A percentile compares a stretch with the other conserved stretches of the same genome.
Evolutionary conservation across 23 red algal genomes (phyloP).

Genomic region (Gracilariopsis chorda): DNA sequence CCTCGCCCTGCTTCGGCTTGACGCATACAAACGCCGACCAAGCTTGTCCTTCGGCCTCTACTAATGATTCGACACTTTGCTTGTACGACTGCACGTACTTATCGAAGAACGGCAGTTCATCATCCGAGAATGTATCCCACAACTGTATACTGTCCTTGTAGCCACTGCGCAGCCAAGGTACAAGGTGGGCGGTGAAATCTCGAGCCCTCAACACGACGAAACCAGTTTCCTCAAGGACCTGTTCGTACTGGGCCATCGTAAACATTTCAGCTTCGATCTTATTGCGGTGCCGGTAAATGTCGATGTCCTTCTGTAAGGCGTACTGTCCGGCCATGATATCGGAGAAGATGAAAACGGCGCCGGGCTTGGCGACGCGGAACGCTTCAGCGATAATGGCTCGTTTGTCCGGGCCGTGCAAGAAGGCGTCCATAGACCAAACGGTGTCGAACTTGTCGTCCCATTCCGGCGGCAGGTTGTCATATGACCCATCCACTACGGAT

Average conservation of each 20-base stretch:
- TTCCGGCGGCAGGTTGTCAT: constrained; percentile 15
- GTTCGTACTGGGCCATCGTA: neutral
- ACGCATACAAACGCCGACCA: too few species aligned
- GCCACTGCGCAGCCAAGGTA: too few species aligned
- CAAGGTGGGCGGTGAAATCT: neutral
- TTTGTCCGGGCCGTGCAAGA: constrained; percentile 9
- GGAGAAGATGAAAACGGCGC: neutral
- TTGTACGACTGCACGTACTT: too few species aligned
- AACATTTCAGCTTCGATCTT: neutral
- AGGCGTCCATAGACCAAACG: constrained; percentile 20
- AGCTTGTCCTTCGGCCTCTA: too few species aligned
- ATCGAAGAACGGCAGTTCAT: too few species aligned
- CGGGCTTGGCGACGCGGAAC: neutral
- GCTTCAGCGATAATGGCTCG: neutral
- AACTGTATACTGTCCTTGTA: too few species aligned
- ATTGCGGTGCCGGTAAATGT: neutral
- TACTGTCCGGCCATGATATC: constrained; percentile 15
- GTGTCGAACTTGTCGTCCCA: neutral
- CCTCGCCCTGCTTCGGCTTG: too few species aligned
- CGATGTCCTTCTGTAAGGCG: neutral
- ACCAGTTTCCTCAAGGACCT: neutral
- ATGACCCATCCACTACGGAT: constrained; percentile 7
- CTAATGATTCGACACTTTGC: too few species aligned
- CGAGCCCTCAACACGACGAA: neutral
- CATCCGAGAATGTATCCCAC: too few species aligned